These are phyloP conservation scores for Phialemonium atrogriseum DNA, from an alignment of 2,329 filamentous ascomycete genomes.

Conservation along the genomic window DNA sequence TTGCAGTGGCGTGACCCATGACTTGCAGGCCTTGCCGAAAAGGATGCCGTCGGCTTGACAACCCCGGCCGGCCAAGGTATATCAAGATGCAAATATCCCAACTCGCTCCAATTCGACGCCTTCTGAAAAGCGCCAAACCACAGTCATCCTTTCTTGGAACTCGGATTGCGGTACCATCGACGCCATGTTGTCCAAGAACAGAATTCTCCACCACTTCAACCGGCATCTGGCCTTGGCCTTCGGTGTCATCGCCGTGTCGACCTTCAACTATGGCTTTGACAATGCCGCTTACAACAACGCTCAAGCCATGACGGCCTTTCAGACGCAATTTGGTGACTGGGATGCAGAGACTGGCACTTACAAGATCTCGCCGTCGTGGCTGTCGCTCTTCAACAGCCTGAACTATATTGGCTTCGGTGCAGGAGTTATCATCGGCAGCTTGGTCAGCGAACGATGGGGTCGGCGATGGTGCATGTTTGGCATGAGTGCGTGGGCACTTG, in stretches of 20 bases:
- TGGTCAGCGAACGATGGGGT: slow-evolving; percentile 20
- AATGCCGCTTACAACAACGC: slow-evolving; percentile 25
- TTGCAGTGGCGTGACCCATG: no score
- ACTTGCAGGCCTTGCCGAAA: no score
- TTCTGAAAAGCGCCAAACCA: no score
- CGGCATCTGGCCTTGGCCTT: neutral
- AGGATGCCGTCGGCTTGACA: no score
- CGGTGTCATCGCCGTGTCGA: slow-evolving; percentile 16
- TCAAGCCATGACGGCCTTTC: slow-evolving; percentile 28
- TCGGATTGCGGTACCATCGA: no score
- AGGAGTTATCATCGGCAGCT: slow-evolving; percentile 19
- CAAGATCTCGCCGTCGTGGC: slow-evolving; percentile 19
- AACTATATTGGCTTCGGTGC: slow-evolving; percentile 23
- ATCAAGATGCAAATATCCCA: no score
- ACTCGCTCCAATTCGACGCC: no score
- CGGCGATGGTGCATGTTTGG: slow-evolving; percentile 25
- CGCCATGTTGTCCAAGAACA: neutral
- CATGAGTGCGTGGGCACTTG: slow-evolving; percentile 26
- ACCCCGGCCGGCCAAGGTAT: no score
- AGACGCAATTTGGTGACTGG: slow-evolving; percentile 22
- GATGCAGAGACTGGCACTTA: slow-evolving; percentile 14
- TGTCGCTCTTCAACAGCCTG: slow-evolving; percentile 27
- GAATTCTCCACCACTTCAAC: neutral
- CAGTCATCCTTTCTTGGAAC: no score
- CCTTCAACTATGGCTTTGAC: slow-evolving; percentile 32